Evolutionary conservation across 1,139 yeast species (phyloP), one percentile per base, ranked within the genome.

Genomic region (Yamadazyma oceani): DNA sequence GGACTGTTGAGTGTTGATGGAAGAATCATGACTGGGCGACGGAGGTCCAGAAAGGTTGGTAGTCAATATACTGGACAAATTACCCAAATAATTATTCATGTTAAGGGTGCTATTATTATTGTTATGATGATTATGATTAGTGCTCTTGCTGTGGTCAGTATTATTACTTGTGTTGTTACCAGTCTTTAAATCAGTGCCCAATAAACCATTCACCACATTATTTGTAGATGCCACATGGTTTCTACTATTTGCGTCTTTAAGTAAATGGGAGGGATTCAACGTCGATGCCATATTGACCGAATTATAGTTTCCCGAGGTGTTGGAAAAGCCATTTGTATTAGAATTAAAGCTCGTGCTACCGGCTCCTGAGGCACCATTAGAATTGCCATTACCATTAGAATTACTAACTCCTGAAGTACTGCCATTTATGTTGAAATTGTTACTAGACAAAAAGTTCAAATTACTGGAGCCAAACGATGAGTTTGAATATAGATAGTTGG

Each of bases 251-350:
- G 53, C 42, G 11, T 15, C 16, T 32, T 53, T 57, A 15, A 58
- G 43, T 16, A 59, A 41, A 39, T 53, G 54, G 0, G 60, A 53
- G 3, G 66, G 66, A 35, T 59, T 61, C 27, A 60, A 45, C 1
- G 64, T 57, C 11, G 56, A 31, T 3, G 31, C 31, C 9, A 17
- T 15, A 25, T 19, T 26, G 12, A 23, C 5, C 6, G 36, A 26
- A 16, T 32, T 33, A 14, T 14, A 31, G 11, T 11, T 22, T 10
- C 19, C 43, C 14, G 40, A 36, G 4, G 47, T 17, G 27, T 41
- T 47, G 26, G 36, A 42, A 16, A 50, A 36, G 23, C 25, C 26
- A 22, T 16, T 35, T 28, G 33, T 30, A 38, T 22, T 36, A 26
- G 32, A 13, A 16, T 23, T 25, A 22, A 35, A n/a, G 27, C 32